phyloP scores from a whole-genome alignment of 768 basidiomycete species.

The Mycena kentingensis region DNA sequence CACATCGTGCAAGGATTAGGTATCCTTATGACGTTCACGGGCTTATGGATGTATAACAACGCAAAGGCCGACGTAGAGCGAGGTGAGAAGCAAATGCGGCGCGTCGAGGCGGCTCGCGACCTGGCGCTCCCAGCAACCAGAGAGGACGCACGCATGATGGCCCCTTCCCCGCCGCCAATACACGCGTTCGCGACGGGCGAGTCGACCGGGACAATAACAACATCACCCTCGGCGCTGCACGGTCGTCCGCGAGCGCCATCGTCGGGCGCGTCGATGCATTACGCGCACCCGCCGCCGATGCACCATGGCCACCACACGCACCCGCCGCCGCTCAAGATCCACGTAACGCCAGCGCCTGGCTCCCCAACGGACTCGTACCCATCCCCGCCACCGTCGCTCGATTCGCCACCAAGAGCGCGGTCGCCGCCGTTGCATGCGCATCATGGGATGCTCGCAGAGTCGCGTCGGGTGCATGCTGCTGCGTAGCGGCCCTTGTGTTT shows the following conservation, averaged over 20 bases:
- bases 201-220: conserved; percentile 34
- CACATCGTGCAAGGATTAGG: conserved; percentile 85
- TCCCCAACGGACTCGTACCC: conserved; percentile 43
- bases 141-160: conserved; percentile 55
- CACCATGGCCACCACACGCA: conserved; percentile 14
- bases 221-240: conserved; percentile 21
- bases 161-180: conserved; percentile 38
- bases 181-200: conserved; percentile 39
- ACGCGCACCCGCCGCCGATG: conserved; percentile 9
- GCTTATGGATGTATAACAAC: conserved; percentile 94
- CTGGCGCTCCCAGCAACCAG: conserved; percentile 70
- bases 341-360: background rate
- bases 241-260: conserved; percentile 41
- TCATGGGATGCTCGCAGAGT: conserved; percentile 14
- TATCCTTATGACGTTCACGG: conserved; percentile 87
- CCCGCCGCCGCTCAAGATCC: conserved; percentile 10
- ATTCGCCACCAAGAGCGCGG: conserved; percentile 36
- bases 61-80: conserved; percentile 91
- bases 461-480: conserved; percentile 15
- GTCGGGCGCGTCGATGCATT: conserved; percentile 4
- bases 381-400: conserved; percentile 48
- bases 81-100: conserved; percentile 85
- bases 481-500: conserved; percentile 7
- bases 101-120: conserved; percentile 72
- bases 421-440: conserved; percentile 24